Evolutionary conservation across 1,284 basidiomycete genomes (phyloP).

Genomic region (Trichosporon faecale): DNA sequence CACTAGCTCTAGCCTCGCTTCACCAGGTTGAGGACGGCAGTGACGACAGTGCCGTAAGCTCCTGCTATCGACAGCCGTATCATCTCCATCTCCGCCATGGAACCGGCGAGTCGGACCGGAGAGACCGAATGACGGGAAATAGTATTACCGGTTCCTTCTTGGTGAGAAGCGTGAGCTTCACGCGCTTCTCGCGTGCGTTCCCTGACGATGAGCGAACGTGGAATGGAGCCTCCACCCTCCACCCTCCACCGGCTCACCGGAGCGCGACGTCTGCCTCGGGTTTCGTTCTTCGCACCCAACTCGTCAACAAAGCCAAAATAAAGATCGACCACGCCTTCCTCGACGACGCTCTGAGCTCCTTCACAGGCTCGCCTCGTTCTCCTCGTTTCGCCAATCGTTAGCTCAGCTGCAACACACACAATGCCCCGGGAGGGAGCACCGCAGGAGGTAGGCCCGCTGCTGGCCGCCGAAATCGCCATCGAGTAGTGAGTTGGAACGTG

Average conservation of each 20-base stretch:
- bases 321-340: not conserved
- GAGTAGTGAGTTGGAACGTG: constrained; percentile 23
- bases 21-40: not conserved
- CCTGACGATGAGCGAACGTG: not conserved
- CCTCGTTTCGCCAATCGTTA: not conserved
- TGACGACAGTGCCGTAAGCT: not conserved
- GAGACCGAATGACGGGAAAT: not conserved
- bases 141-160: not conserved
- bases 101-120: not conserved
- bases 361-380: not conserved
- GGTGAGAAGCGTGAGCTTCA: not conserved
- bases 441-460: constrained; percentile 19
- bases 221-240: not conserved
- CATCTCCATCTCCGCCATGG: not conserved
- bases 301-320: not conserved
- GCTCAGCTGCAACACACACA: not conserved
- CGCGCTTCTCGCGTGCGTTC: not conserved
- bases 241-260: not conserved
- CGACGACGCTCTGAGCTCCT: not conserved
- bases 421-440: constrained; percentile 47
- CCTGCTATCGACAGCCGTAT: not conserved
- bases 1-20: not conserved
- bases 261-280: too few relatives aligned
- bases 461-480: constrained; percentile 25
- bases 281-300: not conserved